Evolutionary conservation across 805 yeast genomes (phyloP).

Genomic region (Yarrowia keelungensis): DNA sequence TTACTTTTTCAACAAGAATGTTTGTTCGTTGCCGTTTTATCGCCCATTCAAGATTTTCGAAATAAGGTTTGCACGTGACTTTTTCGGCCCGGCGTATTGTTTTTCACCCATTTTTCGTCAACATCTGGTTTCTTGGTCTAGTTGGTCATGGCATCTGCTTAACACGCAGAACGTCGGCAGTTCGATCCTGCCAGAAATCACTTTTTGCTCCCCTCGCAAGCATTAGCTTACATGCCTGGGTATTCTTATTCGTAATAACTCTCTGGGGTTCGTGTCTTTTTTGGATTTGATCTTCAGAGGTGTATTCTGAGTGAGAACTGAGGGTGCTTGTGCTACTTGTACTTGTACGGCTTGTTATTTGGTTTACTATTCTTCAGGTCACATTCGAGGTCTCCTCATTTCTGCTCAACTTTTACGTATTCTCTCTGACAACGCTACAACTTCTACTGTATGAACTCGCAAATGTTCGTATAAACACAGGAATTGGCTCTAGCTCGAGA

Average conservation of each 20-base stretch:
- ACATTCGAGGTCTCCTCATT: no score
- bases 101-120: not conserved
- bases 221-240: not conserved
- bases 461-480: no score
- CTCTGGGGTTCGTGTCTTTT: not conserved
- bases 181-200: slow-evolving; percentile 82
- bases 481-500: no score
- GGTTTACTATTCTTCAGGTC: no score
- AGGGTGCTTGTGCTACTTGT: no score
- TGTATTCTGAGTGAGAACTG: no score
- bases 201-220: not conserved
- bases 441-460: no score
- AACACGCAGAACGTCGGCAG: slow-evolving; percentile 99
- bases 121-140: slow-evolving; percentile 67
- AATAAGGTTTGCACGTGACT: slow-evolving; percentile 7
- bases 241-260: not conserved
- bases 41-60: not conserved
- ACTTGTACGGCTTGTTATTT: no score
- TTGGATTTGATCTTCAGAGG: no score
- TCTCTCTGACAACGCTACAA: no score
- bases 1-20: not conserved
- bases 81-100: not conserved
- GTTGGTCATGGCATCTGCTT: slow-evolving; percentile 99
- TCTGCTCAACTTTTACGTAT: no score
- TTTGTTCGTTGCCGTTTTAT: not conserved